These are phyloP conservation scores for Theileria parva DNA, from an alignment of 169 alveolate genomes.

Conservation along the genomic window DNA sequence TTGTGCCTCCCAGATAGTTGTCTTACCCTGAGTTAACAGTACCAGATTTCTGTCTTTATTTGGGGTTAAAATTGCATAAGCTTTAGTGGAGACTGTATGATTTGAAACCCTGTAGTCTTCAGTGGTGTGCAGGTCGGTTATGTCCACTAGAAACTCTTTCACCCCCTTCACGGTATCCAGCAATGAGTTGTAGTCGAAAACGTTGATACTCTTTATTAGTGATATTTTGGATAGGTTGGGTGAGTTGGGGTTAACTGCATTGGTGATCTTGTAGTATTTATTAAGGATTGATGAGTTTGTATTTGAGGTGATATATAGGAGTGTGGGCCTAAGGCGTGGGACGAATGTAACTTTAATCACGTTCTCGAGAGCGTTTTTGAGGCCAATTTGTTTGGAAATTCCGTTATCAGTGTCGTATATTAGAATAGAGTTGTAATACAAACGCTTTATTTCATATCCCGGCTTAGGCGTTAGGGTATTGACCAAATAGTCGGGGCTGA, in stretches of 20 bases:
- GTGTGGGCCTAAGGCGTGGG: constrained; percentile 1
- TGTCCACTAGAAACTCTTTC: not conserved
- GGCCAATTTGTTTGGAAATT: not conserved
- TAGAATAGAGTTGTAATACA: not conserved
- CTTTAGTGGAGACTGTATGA: not conserved
- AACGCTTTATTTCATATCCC: not conserved
- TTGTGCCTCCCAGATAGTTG: constrained; percentile 1
- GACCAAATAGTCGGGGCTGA: not conserved
- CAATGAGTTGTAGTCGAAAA: not conserved
- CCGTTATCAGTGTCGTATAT: not conserved
- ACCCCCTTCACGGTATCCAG: not conserved
- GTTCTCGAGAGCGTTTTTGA: not conserved
- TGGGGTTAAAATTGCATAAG: not conserved
- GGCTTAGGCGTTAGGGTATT: not conserved
- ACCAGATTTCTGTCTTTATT: not conserved
- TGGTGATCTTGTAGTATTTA: not conserved
- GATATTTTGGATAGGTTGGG: not conserved
- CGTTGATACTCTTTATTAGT: not conserved
- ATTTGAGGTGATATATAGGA: not conserved
- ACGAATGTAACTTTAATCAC: not conserved
- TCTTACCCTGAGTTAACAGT: not conserved
- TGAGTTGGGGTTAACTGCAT: not conserved
- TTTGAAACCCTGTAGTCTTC: not conserved
- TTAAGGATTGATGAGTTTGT: not conserved
- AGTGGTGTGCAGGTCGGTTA: not conserved